Evolutionary conservation across 345 rosid genomes (phyloP).

Genomic region (Gossypium stocksii): DNA sequence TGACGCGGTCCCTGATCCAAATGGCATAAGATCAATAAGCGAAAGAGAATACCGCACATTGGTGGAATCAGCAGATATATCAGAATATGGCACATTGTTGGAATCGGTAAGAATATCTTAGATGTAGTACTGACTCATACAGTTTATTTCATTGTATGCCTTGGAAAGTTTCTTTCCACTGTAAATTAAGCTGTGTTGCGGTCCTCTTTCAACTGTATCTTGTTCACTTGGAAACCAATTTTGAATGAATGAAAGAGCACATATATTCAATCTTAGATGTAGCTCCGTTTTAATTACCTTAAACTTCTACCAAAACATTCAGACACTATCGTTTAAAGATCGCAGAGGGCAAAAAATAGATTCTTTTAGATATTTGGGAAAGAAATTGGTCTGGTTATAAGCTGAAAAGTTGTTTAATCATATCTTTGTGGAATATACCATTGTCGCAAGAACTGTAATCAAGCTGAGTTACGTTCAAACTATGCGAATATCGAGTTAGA

Average conservation of each 20-base stretch:
- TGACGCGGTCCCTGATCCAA: conserved; percentile 40
- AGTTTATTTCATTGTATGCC: conserved; percentile 3
- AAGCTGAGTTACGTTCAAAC: too few relatives aligned
- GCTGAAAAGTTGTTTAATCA: background rate
- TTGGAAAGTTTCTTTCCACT: background rate
- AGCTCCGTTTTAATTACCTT: background rate
- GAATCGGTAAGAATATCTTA: conserved; percentile 28
- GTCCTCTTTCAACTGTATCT: background rate
- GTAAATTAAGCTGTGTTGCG: background rate
- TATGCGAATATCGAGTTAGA: too few relatives aligned
- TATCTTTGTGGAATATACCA: background rate
- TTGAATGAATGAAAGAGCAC: conserved; percentile 9
- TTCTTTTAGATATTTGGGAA: background rate
- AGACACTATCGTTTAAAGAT: too few relatives aligned
- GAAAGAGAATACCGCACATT: conserved; percentile 56
- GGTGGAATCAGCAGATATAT: conserved; percentile 19
- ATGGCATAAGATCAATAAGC: conserved; percentile 56
- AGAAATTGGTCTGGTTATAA: background rate
- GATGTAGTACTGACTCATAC: conserved; percentile 2
- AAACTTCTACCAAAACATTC: background rate
- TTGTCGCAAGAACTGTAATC: background rate
- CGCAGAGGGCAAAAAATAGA: background rate
- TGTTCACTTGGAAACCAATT: background rate
- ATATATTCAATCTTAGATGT: background rate
- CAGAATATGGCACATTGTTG: conserved; percentile 48